Evolutionary conservation across 371 early-diverging fungal genomes (phyloP).

Genomic region (Thermomucor indicae-seudaticae): DNA sequence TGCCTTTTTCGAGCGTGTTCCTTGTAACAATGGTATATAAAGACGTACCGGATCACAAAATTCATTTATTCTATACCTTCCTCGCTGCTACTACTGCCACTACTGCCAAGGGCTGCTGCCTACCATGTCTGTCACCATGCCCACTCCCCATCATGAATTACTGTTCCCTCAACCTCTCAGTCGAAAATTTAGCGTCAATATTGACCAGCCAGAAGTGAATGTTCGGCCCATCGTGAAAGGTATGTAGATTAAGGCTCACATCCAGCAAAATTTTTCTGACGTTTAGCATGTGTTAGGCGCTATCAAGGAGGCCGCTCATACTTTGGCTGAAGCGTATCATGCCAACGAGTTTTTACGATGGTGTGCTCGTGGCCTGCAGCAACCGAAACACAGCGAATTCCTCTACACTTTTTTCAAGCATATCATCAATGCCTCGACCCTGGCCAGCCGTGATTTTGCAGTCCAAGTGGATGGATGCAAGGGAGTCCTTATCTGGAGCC

Average conservation of each 20-base stretch:
- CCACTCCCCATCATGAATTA: too few species aligned
- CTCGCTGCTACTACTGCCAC: too few species aligned
- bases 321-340: conserved; percentile 27
- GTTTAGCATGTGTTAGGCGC: conserved; percentile 17
- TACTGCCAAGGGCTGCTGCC: too few species aligned
- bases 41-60: too few species aligned
- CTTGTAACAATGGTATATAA: too few species aligned
- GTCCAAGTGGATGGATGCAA: conserved; percentile 40
- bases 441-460: conserved; percentile 34
- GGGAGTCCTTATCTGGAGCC: conserved; percentile 30
- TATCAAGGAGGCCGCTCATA: conserved; percentile 36
- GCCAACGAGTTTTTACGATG: conserved; percentile 19
- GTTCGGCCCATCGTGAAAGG: conserved; percentile 40
- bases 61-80: too few species aligned
- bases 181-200: conserved; percentile 30
- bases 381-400: conserved; percentile 18
- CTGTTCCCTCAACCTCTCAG: too few species aligned
- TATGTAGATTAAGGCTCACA: neutral
- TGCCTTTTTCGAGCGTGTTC: too few species aligned
- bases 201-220: conserved; percentile 24
- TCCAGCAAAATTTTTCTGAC: neutral
- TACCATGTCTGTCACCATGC: too few species aligned
- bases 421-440: conserved; percentile 21
- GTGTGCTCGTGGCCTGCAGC: conserved; percentile 7
- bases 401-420: conserved; percentile 26